A percentile compares a stretch with the other conserved stretches of the same genome.
phyloP scores from a whole-genome alignment of 371 early-diverging fungal species.

The Rhizopus stolonifer region DNA sequence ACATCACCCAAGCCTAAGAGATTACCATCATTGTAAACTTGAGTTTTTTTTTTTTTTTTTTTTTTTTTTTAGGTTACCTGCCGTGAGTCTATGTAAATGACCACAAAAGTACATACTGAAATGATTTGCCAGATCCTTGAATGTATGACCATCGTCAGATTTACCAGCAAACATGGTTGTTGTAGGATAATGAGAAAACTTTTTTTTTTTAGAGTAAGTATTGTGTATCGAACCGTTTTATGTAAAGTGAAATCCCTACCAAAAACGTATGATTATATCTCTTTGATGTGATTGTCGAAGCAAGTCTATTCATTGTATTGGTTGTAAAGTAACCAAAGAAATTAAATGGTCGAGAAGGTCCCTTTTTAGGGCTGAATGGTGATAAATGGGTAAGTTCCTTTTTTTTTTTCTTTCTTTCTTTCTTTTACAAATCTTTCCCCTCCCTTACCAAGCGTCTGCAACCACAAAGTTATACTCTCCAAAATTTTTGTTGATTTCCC shows the following conservation, averaged over 20 bases:
- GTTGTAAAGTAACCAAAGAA: constrained; percentile 86
- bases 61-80: no score
- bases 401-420: not conserved
- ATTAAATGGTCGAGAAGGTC: constrained; percentile 85
- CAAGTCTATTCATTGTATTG: constrained; percentile 71
- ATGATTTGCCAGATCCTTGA: constrained; percentile 57
- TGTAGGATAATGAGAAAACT: constrained; percentile 85
- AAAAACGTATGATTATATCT: constrained; percentile 68
- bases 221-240: no score
- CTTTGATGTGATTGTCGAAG: constrained; percentile 29
- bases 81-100: constrained; percentile 79
- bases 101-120: constrained; percentile 84
- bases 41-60: no score
- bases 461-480: constrained; percentile 84
- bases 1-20: constrained; percentile 61
- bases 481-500: constrained; percentile 57
- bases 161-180: constrained; percentile 73
- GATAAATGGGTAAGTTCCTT: not conserved
- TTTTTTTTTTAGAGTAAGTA: no score
- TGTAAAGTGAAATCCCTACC: no score
- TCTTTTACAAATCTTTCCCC: no score
- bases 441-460: constrained; percentile 75
- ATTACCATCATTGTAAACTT: not conserved
- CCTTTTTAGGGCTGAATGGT: constrained; percentile 62
- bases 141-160: constrained; percentile 58